Conservation (phyloP, 2,329 filamentous ascomycete species). For the Anthostomella pinea region DNA sequence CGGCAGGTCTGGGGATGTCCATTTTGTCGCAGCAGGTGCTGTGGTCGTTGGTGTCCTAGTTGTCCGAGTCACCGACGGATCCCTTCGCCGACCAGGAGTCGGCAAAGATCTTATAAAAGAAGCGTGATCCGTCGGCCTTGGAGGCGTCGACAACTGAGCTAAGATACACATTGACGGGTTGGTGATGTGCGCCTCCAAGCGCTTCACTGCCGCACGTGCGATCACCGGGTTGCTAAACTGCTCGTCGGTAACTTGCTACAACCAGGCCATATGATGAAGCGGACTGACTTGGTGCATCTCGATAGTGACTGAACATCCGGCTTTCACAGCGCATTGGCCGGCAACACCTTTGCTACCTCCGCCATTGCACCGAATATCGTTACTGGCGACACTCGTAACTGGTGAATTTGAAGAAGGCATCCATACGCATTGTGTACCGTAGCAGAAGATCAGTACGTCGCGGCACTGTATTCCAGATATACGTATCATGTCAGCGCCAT, state of each 20-base stretch:
- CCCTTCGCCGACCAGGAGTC: constrained; percentile 41
- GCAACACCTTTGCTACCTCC: constrained; percentile 32
- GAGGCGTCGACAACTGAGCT: constrained; percentile 47
- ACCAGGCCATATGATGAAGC: background rate
- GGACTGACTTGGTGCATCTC: constrained; percentile 30
- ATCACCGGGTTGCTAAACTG: constrained; percentile 41
- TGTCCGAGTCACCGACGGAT: constrained; percentile 41
- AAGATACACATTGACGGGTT: constrained; percentile 52
- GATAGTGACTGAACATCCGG: constrained; percentile 30
- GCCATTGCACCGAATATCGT: constrained; percentile 45
- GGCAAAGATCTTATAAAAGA: constrained; percentile 54
- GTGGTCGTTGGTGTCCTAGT: constrained; percentile 43
- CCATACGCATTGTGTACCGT: constrained; percentile 46
- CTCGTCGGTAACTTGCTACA: background rate
- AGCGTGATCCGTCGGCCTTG: constrained; percentile 39
- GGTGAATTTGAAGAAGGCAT: constrained; percentile 50
- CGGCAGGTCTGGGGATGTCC: constrained; percentile 40
- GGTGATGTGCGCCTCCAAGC: constrained; percentile 53
- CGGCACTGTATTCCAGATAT: background rate
- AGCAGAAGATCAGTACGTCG: constrained; percentile 21
- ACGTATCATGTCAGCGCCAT: constrained; percentile 40
- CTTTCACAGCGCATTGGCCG: constrained; percentile 44
- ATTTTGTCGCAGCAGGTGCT: constrained; percentile 40
- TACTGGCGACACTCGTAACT: constrained; percentile 42
- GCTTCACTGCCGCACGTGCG: constrained; percentile 45